Conservation (phyloP, 2,329 filamentous ascomycete species). For the Akanthomyces uredinophilus region DNA sequence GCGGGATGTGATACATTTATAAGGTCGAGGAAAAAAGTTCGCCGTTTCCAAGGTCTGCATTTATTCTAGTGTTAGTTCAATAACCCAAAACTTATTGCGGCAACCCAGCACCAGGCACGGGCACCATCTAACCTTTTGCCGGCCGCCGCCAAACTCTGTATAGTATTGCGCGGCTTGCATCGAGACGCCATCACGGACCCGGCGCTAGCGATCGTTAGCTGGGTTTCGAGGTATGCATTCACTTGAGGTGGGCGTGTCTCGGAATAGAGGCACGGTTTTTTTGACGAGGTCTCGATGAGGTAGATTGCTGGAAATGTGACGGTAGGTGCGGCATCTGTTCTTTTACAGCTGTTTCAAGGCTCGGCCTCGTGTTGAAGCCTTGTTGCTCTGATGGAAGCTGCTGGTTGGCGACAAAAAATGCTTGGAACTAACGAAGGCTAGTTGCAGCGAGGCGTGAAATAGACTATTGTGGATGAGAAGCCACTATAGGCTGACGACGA, state of each 20-base stretch:
- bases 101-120: not conserved
- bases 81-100: not conserved
- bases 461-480: no score
- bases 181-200: not conserved
- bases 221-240: not conserved
- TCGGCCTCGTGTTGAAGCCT: not conserved
- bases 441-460: no score
- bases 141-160: not conserved
- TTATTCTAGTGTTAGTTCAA: not conserved
- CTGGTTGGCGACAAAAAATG: no score
- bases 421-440: no score
- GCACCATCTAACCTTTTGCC: not conserved
- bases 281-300: no score
- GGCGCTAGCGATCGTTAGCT: not conserved
- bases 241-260: slow-evolving; percentile 2
- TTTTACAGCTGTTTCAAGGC: not conserved
- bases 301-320: no score
- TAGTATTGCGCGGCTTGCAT: not conserved
- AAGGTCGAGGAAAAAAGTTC: not conserved
- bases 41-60: not conserved
- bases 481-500: no score
- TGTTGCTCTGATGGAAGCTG: no score
- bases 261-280: not conserved
- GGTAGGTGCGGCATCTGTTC: no score
- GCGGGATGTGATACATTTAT: not conserved